A percentile compares a stretch with the other conserved stretches of the same genome.
Evolutionary conservation across 2,329 filamentous ascomycete genomes (phyloP).

Genomic region (Amauroascus niger): DNA sequence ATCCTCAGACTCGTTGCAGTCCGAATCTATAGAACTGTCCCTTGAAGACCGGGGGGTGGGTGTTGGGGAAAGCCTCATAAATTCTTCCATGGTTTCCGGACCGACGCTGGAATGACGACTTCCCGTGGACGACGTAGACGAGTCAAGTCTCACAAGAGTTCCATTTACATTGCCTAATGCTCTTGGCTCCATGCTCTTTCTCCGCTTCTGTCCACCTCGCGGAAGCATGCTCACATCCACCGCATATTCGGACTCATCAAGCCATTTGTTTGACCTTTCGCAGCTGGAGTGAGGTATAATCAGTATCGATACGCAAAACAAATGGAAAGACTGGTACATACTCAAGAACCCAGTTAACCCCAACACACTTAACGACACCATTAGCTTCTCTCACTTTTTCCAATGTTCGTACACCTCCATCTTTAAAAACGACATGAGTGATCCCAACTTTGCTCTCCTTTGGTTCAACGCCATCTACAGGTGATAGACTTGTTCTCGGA

Average conservation of each 20-base stretch:
- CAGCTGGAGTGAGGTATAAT: constrained; percentile 45
- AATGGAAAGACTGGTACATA: constrained; percentile 38
- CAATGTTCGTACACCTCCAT: constrained; percentile 68
- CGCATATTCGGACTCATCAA: constrained; percentile 60
- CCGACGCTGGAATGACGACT: constrained; percentile 26
- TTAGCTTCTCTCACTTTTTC: constrained; percentile 62
- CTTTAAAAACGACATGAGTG: constrained; percentile 85
- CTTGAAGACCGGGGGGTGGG: constrained; percentile 17
- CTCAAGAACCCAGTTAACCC: constrained; percentile 82
- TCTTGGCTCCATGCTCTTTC: constrained; percentile 73
- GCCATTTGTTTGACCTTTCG: constrained; percentile 65
- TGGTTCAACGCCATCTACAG: constrained; percentile 26
- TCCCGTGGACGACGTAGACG: constrained; percentile 22
- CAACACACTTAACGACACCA: constrained; percentile 73
- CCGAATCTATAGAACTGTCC: constrained; percentile 1
- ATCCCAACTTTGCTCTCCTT: constrained; percentile 54
- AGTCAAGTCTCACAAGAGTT: constrained; percentile 41
- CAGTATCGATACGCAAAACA: background rate
- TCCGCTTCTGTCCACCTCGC: constrained; percentile 59
- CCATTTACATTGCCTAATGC: constrained; percentile 60
- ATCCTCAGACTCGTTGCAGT: background rate
- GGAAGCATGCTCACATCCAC: constrained; percentile 59
- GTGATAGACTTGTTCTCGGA: constrained; percentile 39
- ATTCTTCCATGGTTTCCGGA: constrained; percentile 26
- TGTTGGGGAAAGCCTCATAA: constrained; percentile 29